Evolutionary conservation across 2,329 filamentous ascomycete genomes (phyloP), one percentile per base, ranked within the genome.

Genomic region (Monosporascus sp.): DNA sequence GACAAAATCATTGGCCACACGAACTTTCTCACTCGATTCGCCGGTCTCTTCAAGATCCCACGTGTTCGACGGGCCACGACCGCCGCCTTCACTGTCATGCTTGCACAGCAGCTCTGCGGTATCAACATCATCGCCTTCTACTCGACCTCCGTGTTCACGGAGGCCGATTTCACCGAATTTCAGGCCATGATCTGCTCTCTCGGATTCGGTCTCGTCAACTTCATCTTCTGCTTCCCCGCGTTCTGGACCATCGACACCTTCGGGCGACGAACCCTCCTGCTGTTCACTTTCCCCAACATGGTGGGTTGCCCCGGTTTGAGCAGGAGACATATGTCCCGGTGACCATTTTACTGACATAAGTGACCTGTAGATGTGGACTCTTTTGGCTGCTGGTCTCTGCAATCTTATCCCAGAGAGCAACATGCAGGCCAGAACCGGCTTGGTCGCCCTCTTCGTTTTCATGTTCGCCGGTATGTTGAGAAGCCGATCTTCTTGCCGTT

Each of bases 21-120:
- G 61, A 85, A 78, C 68, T 86, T 87, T 62, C 37, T 83, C 48
- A 79, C 74, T 22, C 81, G 87, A 17, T 84, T 89, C 58, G 60
- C 78, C 38, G 81, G 89, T 64, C 72, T 87, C 1, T 87, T 90
- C 63, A 87, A 83, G 11, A 79, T 90, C 52, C 84, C 87, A 1
- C 80, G 87, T 47, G 75, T 88, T 11, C 80, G 85, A 15, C 80
- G 86, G 41, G 90, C 90, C 3, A 92, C 85, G 3, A 76, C 88
- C 31, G 90, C 89, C 6, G 87, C 89, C 1, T 88, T 85, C 58
- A 83, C 84, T 1, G 88, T 93, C 59, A 95, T 95, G 90, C 84
- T 88, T 61, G 84, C 83, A 0, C 85, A 88, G 68, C 84, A 88
- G 67, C 84, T 88, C 79, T 87, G 84, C 60, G 81, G 70, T 49